Base-by-base conservation (phyloP, 2,329 filamentous ascomycete genomes). In the Myriosclerotinia curreyana region DNA sequence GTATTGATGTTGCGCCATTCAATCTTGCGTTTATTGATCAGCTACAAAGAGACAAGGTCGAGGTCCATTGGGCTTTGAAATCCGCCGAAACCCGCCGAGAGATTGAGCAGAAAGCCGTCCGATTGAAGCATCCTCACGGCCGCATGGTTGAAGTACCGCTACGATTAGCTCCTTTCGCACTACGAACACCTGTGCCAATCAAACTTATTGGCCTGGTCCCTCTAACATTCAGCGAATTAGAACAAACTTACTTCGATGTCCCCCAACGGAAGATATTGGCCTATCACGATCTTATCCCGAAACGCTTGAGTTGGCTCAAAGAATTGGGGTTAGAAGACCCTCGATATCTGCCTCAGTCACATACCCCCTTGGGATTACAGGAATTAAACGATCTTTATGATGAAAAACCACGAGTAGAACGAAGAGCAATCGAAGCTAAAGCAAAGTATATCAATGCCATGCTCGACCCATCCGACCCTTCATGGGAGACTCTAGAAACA, bases 21-120 rank as follows among this genome's bases (percentile, higher is more conserved):
- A 22, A 36, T 7, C 20, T 17, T 48, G 40, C 34, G 4, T 11
- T 3, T 2, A 15, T 5, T 22, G 28, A 46, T 34, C 40, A 31
- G 31, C 28, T 31, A 0, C 54, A 58, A 12, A 58, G 40, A 36
- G 40, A 58, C 5, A 15, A 17, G 28, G 17, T 58, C 6, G 54
- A 58, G 7, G 20, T 58, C 14, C 54, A 46, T n/a, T 58, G 54
- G 54, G 54, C 54, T 46, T 58, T 58, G 7, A 58, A 58, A n/a
- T 46, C 40, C 17, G 9, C 28, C 11, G 28, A 58, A 17, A n/a
- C 25, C 5, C 40, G 54, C 15, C 40, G 40, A 46, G 40, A 58
- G 14, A 58, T 58, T 34, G 54, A 58, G 28, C 12, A 34, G 17
- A 58, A 58, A 58, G 54, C 40, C 6, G 5, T 58, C 34, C 40